Conservation (phyloP, 2,329 filamentous ascomycete genomes). For the Leptosphaerulina australis region DNA sequence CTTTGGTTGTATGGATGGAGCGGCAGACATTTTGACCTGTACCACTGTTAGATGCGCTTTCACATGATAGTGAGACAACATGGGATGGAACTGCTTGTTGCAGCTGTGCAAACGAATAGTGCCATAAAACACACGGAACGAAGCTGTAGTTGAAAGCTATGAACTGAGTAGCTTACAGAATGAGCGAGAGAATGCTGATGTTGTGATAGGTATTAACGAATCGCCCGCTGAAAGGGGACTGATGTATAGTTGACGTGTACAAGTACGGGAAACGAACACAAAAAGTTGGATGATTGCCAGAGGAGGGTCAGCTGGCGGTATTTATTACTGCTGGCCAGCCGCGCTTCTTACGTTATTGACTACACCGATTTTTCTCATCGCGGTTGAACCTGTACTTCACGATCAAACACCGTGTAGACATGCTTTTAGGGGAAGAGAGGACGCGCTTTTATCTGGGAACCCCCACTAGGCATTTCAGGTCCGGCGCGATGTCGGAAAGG, state of each 20-base stretch:
- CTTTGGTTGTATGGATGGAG: constrained; percentile 67
- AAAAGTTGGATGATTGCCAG: neutral
- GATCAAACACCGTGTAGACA: constrained; percentile 33
- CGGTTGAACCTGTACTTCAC: neutral
- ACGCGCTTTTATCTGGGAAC: constrained; percentile 33
- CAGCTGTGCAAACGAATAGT: neutral
- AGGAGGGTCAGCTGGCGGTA: constrained; percentile 22
- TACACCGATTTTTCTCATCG: constrained; percentile 26
- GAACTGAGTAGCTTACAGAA: neutral
- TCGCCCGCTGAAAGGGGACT: constrained; percentile 11
- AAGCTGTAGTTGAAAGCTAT: neutral
- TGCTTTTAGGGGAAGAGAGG: constrained; percentile 43
- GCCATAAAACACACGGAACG: neutral
- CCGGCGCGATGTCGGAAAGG: constrained; percentile 30
- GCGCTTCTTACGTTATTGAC: constrained; percentile 47
- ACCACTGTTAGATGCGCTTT: neutral
- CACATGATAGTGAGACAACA: constrained; percentile 9
- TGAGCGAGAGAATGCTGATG: neutral
- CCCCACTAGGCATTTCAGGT: constrained; percentile 41
- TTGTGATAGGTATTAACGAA: neutral
- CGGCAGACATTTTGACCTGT: constrained; percentile 55
- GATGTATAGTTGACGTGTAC: constrained; percentile 6
- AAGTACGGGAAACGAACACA: constrained; percentile 5
- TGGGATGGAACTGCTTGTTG: neutral
- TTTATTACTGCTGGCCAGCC: constrained; percentile 31